phyloP scores from a whole-genome alignment of 371 early-diverging fungal genomes.

The Zychaea mexicana region DNA sequence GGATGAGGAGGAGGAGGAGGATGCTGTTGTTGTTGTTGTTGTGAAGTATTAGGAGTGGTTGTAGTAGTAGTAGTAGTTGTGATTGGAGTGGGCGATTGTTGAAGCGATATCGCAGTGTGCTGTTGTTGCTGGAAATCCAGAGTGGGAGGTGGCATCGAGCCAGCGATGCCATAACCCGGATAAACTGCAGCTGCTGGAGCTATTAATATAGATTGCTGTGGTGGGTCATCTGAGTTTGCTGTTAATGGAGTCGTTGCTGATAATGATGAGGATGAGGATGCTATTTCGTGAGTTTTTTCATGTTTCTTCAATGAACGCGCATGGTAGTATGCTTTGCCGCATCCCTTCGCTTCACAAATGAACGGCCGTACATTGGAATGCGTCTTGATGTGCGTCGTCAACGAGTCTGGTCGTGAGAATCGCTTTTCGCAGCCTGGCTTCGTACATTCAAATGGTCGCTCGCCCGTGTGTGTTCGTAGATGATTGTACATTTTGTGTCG shows the following conservation, averaged over 20 bases:
- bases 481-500: constrained; percentile 91
- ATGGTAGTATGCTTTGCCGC: constrained; percentile 81
- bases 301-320: constrained; percentile 81
- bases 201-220: not conserved
- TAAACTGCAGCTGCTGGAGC: not conserved
- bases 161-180: constrained; percentile 4
- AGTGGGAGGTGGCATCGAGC: constrained; percentile 3
- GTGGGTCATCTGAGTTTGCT: not conserved
- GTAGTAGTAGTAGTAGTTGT: too few relatives aligned
- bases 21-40: not conserved
- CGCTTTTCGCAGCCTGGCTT: constrained; percentile 18
- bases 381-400: not conserved
- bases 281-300: constrained; percentile 58
- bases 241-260: not conserved
- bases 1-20: not conserved
- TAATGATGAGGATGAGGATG: not conserved
- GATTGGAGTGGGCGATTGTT: too few relatives aligned
- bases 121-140: too few relatives aligned
- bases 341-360: constrained; percentile 60
- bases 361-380: constrained; percentile 70
- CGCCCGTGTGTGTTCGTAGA: constrained; percentile 86
- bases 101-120: too few relatives aligned
- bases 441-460: constrained; percentile 62
- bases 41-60: too few relatives aligned
- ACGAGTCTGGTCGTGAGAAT: not conserved